These are phyloP conservation scores for Quillaja saponaria DNA, from an alignment of 306 rosid genomes.

Conservation along the genomic window DNA sequence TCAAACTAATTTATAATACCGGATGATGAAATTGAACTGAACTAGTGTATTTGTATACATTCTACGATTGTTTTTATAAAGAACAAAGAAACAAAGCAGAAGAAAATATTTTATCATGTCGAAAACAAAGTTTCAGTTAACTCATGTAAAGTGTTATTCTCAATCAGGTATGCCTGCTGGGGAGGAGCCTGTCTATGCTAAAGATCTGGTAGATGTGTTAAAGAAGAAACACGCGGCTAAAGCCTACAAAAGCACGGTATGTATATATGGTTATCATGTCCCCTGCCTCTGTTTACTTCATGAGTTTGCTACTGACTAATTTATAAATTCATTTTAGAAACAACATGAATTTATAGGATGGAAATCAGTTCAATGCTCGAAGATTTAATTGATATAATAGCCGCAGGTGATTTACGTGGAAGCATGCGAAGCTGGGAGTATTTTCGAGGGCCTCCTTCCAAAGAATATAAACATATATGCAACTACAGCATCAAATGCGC, in stretches of 20 bases:
- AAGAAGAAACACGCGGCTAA: constrained; percentile 53
- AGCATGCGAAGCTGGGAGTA: constrained; percentile 83
- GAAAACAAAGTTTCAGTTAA: not conserved
- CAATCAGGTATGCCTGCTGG: constrained; percentile 50
- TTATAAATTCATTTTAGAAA: too few relatives aligned
- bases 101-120: too few relatives aligned
- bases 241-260: constrained; percentile 53
- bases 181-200: constrained; percentile 7
- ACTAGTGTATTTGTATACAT: too few relatives aligned
- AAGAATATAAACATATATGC: constrained; percentile 49
- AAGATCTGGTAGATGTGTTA: constrained; percentile 45
- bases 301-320: not conserved
- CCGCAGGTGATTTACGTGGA: constrained; percentile 71
- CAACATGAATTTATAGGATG: not conserved
- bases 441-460: constrained; percentile 70
- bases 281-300: too few relatives aligned
- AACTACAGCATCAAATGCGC: constrained; percentile 61
- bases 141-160: too few relatives aligned
- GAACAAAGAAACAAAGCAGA: too few relatives aligned
- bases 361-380: too few relatives aligned
- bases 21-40: too few relatives aligned
- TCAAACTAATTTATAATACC: too few relatives aligned
- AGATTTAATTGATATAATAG: too few relatives aligned
- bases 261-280: not conserved
- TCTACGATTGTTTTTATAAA: too few relatives aligned